Base-by-base conservation (phyloP, 106 monocot species). In the Narthecium ossifragum region DNA sequence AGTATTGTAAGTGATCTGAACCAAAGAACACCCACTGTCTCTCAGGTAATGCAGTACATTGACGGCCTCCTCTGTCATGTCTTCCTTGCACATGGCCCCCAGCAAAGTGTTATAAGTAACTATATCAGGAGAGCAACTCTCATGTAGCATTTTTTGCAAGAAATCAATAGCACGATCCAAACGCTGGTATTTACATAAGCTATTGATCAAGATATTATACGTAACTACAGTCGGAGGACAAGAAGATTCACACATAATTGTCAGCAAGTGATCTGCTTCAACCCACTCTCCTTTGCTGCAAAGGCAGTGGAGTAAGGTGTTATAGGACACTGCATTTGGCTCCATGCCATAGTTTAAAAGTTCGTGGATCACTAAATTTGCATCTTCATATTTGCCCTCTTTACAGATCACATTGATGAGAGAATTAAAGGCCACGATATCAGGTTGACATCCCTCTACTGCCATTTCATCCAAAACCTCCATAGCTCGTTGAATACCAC, bases 101-200 rank as follows among this genome's bases (percentile, higher is more conserved):
- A 92, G 51, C n/a, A 92, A 69, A 25, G 83, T 92, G 60, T 92
- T 92, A 63, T 82, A 92, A 38, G 91, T 92, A 58, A 92, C 54
- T 59, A 92, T 83, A 69, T 92, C 86, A 26, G 91, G 91, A 24
- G 61, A 66, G 39, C 85, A 92, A 17, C 62, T 65, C n/a, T 77
- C 62, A 2, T 6, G 31, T 17, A 86, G 71, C 91, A 92, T 92
- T 43, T 71, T 71, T 50, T 75, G 21, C 31, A 92, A 51, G 36
- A 85, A 50, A 70, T 85, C 82, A 47, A 92, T 80, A 13, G 91
- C 91, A 23, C 63, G 60, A 43, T 83, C 85, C 51, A 92, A 31
- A 53, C 71, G 73, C 32, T 61, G 53, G 55, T 66, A 62, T 27
- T 79, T 85, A 46, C 91, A 92, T 43, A 92, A 53, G 46, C 77